A percentile compares a stretch with the other conserved stretches of the same genome.
Evolutionary conservation across 768 basidiomycete genomes (phyloP).

Genomic region (Boletus sp.): DNA sequence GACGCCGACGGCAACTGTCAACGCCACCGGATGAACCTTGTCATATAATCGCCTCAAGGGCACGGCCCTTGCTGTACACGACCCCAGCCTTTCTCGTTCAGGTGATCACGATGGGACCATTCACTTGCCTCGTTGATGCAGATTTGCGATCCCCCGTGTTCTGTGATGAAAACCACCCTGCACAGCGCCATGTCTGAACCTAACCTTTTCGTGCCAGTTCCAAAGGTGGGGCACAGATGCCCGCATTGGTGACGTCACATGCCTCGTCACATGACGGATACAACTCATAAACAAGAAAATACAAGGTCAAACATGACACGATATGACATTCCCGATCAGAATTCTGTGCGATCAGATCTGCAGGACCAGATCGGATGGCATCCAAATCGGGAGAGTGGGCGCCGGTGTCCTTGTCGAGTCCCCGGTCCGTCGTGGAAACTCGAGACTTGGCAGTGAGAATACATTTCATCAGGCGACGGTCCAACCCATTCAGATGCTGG

Average conservation of each 20-base stretch:
- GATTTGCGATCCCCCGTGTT: slow-evolving; percentile 6
- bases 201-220: slow-evolving; percentile 19
- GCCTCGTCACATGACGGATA: slow-evolving; percentile 19
- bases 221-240: not conserved
- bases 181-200: slow-evolving; percentile 20
- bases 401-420: slow-evolving; percentile 10
- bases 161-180: slow-evolving; percentile 12
- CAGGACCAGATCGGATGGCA: slow-evolving; percentile 16
- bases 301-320: slow-evolving; percentile 20
- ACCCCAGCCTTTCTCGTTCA: slow-evolving; percentile 6
- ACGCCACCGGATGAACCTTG: slow-evolving; percentile 31
- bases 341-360: slow-evolving; percentile 35
- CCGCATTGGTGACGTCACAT: slow-evolving; percentile 24
- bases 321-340: slow-evolving; percentile 32
- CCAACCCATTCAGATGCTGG: slow-evolving; percentile 6
- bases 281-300: slow-evolving; percentile 13
- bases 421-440: slow-evolving; percentile 10
- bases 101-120: slow-evolving; percentile 5
- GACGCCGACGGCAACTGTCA: slow-evolving; percentile 18
- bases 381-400: slow-evolving; percentile 20
- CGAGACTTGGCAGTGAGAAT: slow-evolving; percentile 12
- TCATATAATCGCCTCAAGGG: slow-evolving; percentile 22
- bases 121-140: slow-evolving; percentile 1
- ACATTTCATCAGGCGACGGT: slow-evolving; percentile 8
- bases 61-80: slow-evolving; percentile 11